Conservation (phyloP, 1,284 basidiomycete genomes). For the Stereum hirsutum region DNA sequence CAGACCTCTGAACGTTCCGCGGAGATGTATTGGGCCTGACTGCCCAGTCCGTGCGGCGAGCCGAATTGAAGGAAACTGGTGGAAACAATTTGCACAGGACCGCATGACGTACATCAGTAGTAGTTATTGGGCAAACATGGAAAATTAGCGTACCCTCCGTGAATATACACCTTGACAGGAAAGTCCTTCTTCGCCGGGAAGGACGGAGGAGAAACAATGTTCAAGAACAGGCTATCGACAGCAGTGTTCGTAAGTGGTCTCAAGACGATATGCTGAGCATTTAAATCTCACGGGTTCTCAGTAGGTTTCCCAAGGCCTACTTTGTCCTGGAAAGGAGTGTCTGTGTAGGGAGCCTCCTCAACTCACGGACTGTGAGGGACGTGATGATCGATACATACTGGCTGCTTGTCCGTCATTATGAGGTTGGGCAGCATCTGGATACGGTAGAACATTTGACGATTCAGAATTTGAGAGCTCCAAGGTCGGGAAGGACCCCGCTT, state of each 20-base stretch:
- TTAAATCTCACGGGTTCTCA: conserved; percentile 50
- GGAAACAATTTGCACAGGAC: not conserved
- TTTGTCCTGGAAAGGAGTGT: conserved; percentile 39
- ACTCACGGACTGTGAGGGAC: not conserved
- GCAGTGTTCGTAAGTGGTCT: not conserved
- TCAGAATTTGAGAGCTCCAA: not conserved
- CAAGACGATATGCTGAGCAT: conserved; percentile 1
- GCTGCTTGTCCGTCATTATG: conserved; percentile 52
- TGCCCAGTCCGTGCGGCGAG: conserved; percentile 46
- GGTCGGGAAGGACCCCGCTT: conserved; percentile 14
- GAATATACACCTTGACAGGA: conserved; percentile 68
- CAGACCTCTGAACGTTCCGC: conserved; percentile 58
- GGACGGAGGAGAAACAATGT: conserved; percentile 56
- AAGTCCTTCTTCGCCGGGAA: conserved; percentile 38
- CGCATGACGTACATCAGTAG: not conserved
- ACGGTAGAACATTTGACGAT: not conserved
- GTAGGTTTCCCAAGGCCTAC: conserved; percentile 57
- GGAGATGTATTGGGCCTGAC: conserved; percentile 60
- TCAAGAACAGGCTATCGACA: conserved; percentile 47
- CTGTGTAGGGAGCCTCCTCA: conserved; percentile 17
- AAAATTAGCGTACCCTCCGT: conserved; percentile 45
- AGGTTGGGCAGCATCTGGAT: conserved; percentile 56
- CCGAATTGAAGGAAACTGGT: conserved; percentile 73
- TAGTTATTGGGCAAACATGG: not conserved
- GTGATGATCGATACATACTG: conserved; percentile 21